phyloP scores from a whole-genome alignment of 1,284 basidiomycete species.

The Fereydounia khargensis region DNA sequence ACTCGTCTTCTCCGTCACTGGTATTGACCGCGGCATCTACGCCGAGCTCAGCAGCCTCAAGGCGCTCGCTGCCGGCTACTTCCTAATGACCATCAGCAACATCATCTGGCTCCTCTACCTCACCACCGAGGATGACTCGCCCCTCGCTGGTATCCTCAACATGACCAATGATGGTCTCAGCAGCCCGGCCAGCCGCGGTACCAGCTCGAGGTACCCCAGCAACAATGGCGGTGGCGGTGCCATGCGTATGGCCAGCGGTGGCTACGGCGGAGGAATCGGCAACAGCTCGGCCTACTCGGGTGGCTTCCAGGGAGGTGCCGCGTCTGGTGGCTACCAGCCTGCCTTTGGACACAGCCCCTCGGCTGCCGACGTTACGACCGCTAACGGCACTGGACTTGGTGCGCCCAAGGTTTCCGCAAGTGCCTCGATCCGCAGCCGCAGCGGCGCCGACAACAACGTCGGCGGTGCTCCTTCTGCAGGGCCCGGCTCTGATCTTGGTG shows the following conservation, averaged over 20 bases:
- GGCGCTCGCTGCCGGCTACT: slow-evolving; percentile 88
- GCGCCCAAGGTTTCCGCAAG: slow-evolving; percentile 16
- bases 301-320: slow-evolving; percentile 14
- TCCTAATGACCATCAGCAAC: slow-evolving; percentile 80
- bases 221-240: slow-evolving; percentile 7
- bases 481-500: slow-evolving; percentile 6
- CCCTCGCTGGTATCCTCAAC: slow-evolving; percentile 78
- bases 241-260: slow-evolving; percentile 20
- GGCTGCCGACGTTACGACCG: slow-evolving; percentile 42
- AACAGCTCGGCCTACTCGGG: slow-evolving; percentile 28
- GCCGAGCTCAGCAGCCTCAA: slow-evolving; percentile 7
- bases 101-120: slow-evolving; percentile 93
- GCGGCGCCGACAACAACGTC: neutral
- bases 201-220: too few relatives aligned
- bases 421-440: slow-evolving; percentile 21
- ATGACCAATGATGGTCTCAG: slow-evolving; percentile 81
- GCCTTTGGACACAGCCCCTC: slow-evolving; percentile 48
- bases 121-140: slow-evolving; percentile 89
- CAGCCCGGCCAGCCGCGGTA: slow-evolving; percentile 67
- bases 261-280: slow-evolving; percentile 19
- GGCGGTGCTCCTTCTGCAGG: slow-evolving; percentile 4
- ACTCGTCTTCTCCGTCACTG: slow-evolving; percentile 81
- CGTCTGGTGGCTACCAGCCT: slow-evolving; percentile 37
- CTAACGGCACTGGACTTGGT: slow-evolving; percentile 24
- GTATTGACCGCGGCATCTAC: slow-evolving; percentile 64